These are phyloP conservation scores for Aspergillus calidoustus DNA, from an alignment of 2,329 filamentous ascomycete species.

Conservation along the genomic window DNA sequence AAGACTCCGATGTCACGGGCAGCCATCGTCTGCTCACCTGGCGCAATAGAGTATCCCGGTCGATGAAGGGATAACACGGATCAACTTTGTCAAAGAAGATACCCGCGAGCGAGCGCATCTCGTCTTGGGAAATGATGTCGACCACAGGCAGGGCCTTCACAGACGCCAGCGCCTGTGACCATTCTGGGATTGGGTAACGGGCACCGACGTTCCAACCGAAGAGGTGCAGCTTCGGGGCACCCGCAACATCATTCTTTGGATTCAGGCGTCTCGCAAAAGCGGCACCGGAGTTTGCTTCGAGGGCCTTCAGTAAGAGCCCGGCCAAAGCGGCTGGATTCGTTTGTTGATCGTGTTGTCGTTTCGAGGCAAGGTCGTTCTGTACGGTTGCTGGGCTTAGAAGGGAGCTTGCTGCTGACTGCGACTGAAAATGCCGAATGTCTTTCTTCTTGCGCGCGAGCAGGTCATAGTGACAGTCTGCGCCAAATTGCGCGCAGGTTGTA, in stretches of 20 bases:
- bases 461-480: constrained; percentile 58
- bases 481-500: constrained; percentile 58
- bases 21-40: constrained; percentile 38
- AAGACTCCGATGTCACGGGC: constrained; percentile 22
- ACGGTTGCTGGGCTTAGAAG: constrained; percentile 17
- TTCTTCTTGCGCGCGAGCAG: constrained; percentile 37
- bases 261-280: constrained; percentile 60
- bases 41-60: constrained; percentile 32
- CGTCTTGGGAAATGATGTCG: constrained; percentile 52
- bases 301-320: constrained; percentile 39
- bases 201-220: constrained; percentile 61
- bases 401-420: constrained; percentile 14
- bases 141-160: constrained; percentile 43
- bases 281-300: constrained; percentile 63
- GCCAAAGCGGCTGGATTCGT: constrained; percentile 24
- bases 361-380: constrained; percentile 13
- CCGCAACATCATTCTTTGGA: constrained; percentile 57
- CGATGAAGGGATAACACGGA: constrained; percentile 57
- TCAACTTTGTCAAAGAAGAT: constrained; percentile 61
- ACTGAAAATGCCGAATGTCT: constrained; percentile 31
- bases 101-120: constrained; percentile 52
- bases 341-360: constrained; percentile 19
- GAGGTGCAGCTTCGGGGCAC: constrained; percentile 58
- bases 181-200: constrained; percentile 19
- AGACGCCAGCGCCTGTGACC: constrained; percentile 16